These are phyloP conservation scores for Aspergillus nidulans DNA, from an alignment of 495 filamentous ascomycete genomes.

Conservation along the genomic window DNA sequence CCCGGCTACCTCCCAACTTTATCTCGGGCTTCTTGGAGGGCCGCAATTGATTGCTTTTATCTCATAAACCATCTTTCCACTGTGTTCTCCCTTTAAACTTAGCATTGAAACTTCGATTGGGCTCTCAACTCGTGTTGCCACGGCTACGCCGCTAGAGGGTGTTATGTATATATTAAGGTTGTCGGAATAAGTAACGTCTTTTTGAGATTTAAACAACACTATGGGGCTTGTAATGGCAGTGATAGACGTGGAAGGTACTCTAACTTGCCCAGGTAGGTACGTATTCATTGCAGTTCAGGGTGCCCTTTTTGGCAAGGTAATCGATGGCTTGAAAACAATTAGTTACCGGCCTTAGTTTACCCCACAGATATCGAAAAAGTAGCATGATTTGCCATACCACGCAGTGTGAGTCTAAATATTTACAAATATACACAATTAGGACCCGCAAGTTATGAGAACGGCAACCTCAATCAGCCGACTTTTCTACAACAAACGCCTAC, in stretches of 20 bases:
- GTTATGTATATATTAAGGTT: slow-evolving; percentile 39
- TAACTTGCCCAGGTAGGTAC: too few species aligned
- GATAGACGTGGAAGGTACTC: neutral
- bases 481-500: slow-evolving; percentile 16
- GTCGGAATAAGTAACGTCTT: slow-evolving; percentile 32
- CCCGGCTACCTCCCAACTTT: slow-evolving; percentile 77
- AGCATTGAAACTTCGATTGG: slow-evolving; percentile 24
- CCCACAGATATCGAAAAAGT: neutral
- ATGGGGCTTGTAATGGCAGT: neutral
- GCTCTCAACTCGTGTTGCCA: slow-evolving; percentile 11
- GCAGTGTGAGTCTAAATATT: neutral
- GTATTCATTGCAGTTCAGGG: too few species aligned
- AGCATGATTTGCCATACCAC: neutral
- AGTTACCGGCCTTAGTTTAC: too few species aligned
- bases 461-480: neutral
- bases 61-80: slow-evolving; percentile 6
- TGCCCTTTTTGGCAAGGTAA: too few species aligned
- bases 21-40: slow-evolving; percentile 88
- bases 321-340: too few species aligned
- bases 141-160: slow-evolving; percentile 29
- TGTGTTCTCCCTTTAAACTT: slow-evolving; percentile 21
- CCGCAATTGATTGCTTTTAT: slow-evolving; percentile 36
- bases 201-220: neutral
- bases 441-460: neutral
- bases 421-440: neutral